Base-by-base conservation (phyloP, 2,329 filamentous ascomycete genomes). In the Stachybotrys chlorohalonatus region DNA sequence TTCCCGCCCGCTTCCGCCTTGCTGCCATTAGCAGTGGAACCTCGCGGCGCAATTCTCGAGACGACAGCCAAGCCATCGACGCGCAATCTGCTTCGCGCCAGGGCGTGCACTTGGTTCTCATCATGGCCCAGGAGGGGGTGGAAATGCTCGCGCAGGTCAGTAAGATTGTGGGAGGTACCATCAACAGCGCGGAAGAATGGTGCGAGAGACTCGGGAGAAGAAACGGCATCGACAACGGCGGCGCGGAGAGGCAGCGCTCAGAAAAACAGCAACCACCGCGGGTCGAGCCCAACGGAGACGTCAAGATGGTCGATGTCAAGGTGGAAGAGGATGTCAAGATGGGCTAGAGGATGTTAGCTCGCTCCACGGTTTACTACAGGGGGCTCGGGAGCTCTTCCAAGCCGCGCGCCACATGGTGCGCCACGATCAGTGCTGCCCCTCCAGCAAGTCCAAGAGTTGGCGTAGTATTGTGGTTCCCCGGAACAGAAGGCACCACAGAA, bases 61-160 rank as follows among this genome's bases (percentile, higher is more conserved):
- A 56, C 2, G 65, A 70, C 30, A 61, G 64, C 31, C 57, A 57
- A 59, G 57, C 64, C 51, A 67, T 68, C 55, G 68, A 72, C 49
- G 68, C 64, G 50, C 73, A 74, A 51, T 67, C 66, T 8, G 68
- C 68, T 15, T 57, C 73, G 9, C 65, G 68, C 17, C 79, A 85
- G 31, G 78, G 78, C 52, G 91, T 90, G 0, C 86, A 91, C 61
- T 81, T 87, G 47, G 91, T 95, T 54, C 74, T 97, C 11, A 84
- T 94, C 1, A 83, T 97, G 52, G 93, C 93, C 7, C 88, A 87
- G 64, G 93, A 97, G 68, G 90, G 92, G 0, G 76, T 97, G 13
- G 91, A 96, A 62, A 96, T 97, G 87, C 91, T 97, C 79, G 82
- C 84, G 1, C 91, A 96, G 68, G 90, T 99, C 52, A 94, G 86